phyloP scores from a whole-genome alignment of 2,329 filamentous ascomycete species.

The Aspergillus fructus region DNA sequence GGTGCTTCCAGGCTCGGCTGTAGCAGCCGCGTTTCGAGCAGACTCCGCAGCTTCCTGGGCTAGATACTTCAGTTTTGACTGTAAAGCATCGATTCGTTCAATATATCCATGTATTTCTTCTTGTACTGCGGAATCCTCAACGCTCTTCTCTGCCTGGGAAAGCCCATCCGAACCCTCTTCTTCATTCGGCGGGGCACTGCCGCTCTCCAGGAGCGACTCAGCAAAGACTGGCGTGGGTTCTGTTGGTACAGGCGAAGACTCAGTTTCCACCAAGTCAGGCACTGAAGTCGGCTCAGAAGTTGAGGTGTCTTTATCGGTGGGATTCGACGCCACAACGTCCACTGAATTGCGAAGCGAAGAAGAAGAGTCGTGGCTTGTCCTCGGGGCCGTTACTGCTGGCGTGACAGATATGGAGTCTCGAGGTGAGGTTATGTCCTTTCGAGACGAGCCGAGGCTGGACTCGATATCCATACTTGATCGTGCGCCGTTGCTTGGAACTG shows the following conservation, averaged over 20 bases:
- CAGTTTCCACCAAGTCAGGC: background rate
- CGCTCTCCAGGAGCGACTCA: conserved; percentile 16
- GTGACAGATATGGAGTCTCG: conserved; percentile 19
- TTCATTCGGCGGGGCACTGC: conserved; percentile 23
- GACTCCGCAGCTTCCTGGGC: conserved; percentile 75
- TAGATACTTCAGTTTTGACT: conserved; percentile 86
- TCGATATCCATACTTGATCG: conserved; percentile 40
- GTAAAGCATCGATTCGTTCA: conserved; percentile 87
- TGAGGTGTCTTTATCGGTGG: conserved; percentile 11
- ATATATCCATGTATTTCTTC: conserved; percentile 81
- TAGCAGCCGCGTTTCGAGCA: conserved; percentile 67
- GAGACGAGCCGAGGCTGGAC: conserved; percentile 22
- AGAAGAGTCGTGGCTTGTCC: conserved; percentile 32
- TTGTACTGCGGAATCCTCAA: conserved; percentile 62
- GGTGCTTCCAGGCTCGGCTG: conserved; percentile 61
- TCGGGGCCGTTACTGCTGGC: conserved; percentile 14
- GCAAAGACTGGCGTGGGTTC: conserved; percentile 19
- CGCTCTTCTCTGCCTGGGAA: conserved; percentile 51
- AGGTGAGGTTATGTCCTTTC: conserved; percentile 16
- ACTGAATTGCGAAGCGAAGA: conserved; percentile 24
- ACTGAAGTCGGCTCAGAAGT: background rate
- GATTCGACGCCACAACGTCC: conserved; percentile 22
- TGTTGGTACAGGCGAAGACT: conserved; percentile 11
- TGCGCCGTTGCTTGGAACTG: conserved; percentile 45
- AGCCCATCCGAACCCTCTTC: conserved; percentile 49